Percentiles rank a stretch among this genome's conserved stretches.
Evolutionary conservation across 2,329 filamentous ascomycete species (phyloP).

Genomic region (Dothidotthia symphoricarpi): DNA sequence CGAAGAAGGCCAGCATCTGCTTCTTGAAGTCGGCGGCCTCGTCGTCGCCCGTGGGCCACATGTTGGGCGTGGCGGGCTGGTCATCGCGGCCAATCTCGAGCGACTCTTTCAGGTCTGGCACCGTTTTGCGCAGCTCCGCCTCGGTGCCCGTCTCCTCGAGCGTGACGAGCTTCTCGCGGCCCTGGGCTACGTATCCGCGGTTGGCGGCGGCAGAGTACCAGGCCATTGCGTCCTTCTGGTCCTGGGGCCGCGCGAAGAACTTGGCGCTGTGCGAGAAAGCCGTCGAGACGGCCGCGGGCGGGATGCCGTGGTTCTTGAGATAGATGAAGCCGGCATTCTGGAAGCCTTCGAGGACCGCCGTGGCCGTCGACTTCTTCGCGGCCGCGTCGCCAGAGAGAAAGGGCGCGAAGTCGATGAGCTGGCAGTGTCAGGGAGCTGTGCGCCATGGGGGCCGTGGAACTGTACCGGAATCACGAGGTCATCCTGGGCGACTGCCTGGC

Average conservation of each 20-base stretch:
- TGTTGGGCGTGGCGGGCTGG: conserved; percentile 66
- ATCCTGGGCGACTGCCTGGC: conserved; percentile 41
- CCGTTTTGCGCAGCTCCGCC: conserved; percentile 32
- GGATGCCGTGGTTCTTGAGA: conserved; percentile 74
- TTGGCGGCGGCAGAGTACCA: conserved; percentile 50
- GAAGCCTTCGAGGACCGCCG: conserved; percentile 75
- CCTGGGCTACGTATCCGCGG: conserved; percentile 49
- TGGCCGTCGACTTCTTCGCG: conserved; percentile 64
- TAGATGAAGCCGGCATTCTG: conserved; percentile 87
- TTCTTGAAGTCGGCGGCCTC: conserved; percentile 62
- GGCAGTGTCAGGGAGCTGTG: not conserved
- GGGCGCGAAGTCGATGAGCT: conserved; percentile 76
- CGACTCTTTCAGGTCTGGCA: conserved; percentile 55
- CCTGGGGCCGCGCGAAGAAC: conserved; percentile 42
- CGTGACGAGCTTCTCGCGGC: conserved; percentile 44
- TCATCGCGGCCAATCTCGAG: conserved; percentile 63
- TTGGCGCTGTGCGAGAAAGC: conserved; percentile 56
- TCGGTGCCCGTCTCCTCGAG: conserved; percentile 39
- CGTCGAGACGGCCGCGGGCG: conserved; percentile 55
- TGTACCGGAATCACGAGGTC: conserved; percentile 41
- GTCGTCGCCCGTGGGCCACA: conserved; percentile 65
- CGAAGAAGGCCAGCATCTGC: conserved; percentile 74
- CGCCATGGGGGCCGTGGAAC: conserved; percentile 44
- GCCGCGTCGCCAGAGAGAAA: conserved; percentile 64
- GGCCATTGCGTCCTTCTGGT: conserved; percentile 41